Evolutionary conservation across 2,329 filamentous ascomycete species (phyloP), one percentile per base, ranked within the genome.

Genomic region (Penicillium sumatraense): DNA sequence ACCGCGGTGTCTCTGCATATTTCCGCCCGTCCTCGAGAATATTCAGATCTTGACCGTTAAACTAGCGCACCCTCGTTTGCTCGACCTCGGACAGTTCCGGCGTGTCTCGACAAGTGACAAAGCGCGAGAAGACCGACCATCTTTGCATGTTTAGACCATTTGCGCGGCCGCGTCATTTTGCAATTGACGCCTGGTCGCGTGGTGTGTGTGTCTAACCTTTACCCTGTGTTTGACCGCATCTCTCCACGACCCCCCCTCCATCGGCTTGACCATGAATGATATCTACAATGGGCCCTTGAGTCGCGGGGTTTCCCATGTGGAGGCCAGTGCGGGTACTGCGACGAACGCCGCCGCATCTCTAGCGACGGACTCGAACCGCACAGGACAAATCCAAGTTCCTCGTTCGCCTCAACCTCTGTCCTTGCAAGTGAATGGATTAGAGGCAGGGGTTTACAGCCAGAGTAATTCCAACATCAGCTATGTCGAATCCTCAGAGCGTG

Each of bases 81-180:
- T 62, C 50, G 56, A 54, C 57, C 48, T 65, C 53, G 54, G 54
- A 57, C 58, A 53, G 60, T 64, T 47, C 53, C 53, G 57, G 57
- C 29, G 35, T 27, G 56, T 62, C 53, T 64, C 48, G 26, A 64
- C 63, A 61, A 58, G 64, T 61, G 60, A 66, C 60, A 58, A 45
- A 58, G 50, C 57, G 56, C 55, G 51, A 57, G 35, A 45, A 51
- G 31, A 26, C 16, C 51, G n/a, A n/a, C n/a, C n/a, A n/a, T n/a
- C 42, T 36, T 54, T 54, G 56, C 51, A 51, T 63, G 54, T 58
- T 62, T 60, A 64, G 54, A 59, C 51, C 47, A 24, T 50, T 53
- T 35, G 56, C 35, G 59, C 53, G 50, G 53, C 55, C 50, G 53
- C 56, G 54, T 59, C 50, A 59, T 54, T 54, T 36, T 45, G 56